Base-by-base conservation (phyloP, 2,329 filamentous ascomycete species). In the Cladophialophora immunda region DNA sequence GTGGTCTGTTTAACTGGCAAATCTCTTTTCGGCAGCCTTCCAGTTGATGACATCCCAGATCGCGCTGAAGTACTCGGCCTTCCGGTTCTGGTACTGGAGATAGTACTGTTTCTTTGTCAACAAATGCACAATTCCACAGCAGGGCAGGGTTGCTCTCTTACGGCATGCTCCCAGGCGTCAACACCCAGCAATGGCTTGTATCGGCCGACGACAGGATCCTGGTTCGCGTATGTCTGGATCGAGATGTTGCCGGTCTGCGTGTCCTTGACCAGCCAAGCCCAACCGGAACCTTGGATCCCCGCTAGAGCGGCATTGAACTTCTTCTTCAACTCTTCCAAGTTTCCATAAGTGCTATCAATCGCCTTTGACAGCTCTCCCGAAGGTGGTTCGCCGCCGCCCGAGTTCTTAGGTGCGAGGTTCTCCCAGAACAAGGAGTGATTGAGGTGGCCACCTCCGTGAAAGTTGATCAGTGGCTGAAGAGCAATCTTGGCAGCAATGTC, bases 11-110 rank as follows among this genome's bases (percentile, higher is more conserved):
- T 66, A 71, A 54, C 64, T 66, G 52, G 36, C 45, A 53, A 73
- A 93, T 71, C 92, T 88, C 85, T 90, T 88, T 79, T 92, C 89
- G 53, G 93, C 94, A 34, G 91, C 88, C 87, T 93, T 93, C 94
- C 94, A 97, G 89, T 97, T 97, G 80, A 97, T 84, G 58, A 97
- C 93, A 73, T 97, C 92, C 94, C 94, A 97, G 78, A 97, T 91
- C 66, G 92, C 92, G 75, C 87, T 87, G 81, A 97, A 97, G 86
- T 97, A 97, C 84, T 97, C 93, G 65, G 91, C 93, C 89, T 97
- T 97, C 81, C 93, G 90, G 86, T 97, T 97, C 88, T 97, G 87
- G 83, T 97, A 97, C 84, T 97, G 92, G 69, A 97, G 86, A 83
- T 86, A 87, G 70, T 68, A 73, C 66, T 58, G 66, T 29, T 9